Evolutionary conservation across 2,329 filamentous ascomycete genomes (phyloP).

Genomic region (Calonectria pseudoturangicola): DNA sequence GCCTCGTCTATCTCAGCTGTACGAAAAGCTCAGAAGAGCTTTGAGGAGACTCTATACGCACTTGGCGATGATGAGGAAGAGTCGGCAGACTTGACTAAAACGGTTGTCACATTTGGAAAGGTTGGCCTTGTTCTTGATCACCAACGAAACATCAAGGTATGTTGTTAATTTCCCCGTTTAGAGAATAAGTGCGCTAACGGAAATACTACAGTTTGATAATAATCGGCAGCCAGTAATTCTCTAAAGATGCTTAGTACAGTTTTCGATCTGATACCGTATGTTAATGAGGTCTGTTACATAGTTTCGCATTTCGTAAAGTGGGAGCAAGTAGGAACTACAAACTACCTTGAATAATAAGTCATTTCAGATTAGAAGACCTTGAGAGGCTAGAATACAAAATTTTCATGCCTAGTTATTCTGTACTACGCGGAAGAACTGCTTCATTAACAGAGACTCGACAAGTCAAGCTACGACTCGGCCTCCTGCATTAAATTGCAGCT

Average conservation of each 20-base stretch:
- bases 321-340: too few relatives aligned
- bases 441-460: too few relatives aligned
- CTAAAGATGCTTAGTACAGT: not conserved
- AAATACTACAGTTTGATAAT: not conserved
- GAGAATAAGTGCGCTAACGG: not conserved
- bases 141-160: not conserved
- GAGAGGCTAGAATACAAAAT: too few relatives aligned
- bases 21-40: not conserved
- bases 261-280: not conserved
- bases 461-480: too few relatives aligned
- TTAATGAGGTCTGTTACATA: not conserved
- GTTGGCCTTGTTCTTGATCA: not conserved
- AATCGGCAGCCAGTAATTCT: not conserved
- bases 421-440: too few relatives aligned
- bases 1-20: not conserved
- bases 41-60: not conserved
- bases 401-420: too few relatives aligned
- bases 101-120: not conserved
- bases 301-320: too few relatives aligned
- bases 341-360: too few relatives aligned
- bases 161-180: not conserved
- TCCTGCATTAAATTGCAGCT: too few relatives aligned
- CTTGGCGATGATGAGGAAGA: not conserved
- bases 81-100: not conserved
- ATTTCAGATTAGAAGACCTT: too few relatives aligned